These are phyloP conservation scores for Cynara cardunculus DNA, from an alignment of 129 eudicot species.

Conservation along the genomic window DNA sequence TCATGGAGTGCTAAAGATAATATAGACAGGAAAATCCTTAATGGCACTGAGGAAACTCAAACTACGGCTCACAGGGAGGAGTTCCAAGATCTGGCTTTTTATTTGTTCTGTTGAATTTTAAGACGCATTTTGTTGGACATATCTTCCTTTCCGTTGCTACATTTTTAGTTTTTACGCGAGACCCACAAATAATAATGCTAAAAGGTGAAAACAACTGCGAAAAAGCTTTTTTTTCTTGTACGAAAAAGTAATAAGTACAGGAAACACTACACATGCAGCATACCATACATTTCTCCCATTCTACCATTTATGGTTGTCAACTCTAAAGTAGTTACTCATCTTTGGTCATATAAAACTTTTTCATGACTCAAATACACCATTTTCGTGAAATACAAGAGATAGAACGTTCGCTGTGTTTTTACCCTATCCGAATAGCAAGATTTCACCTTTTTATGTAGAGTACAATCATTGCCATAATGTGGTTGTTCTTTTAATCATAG, in stretches of 20 bases:
- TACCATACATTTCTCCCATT: constrained; percentile 10
- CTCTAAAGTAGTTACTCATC: neutral
- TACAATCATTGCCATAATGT: constrained; percentile 4
- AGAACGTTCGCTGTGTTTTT: neutral
- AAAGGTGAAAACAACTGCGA: neutral
- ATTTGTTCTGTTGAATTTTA: neutral
- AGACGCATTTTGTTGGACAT: neutral
- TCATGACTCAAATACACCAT: neutral
- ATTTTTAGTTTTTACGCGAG: neutral
- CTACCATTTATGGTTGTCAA: constrained; percentile 21
- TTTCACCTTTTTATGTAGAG: neutral
- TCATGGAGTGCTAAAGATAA: neutral
- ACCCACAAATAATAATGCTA: constrained; percentile 1
- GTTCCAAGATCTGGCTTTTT: neutral
- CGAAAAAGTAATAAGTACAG: constrained; percentile 20
- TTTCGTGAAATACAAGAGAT: neutral
- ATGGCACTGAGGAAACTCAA: too few species aligned
- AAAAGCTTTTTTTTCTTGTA: constrained; percentile 8
- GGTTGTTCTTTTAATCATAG: neutral
- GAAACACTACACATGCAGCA: constrained; percentile 29
- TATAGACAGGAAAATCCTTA: neutral
- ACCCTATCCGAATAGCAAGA: neutral
- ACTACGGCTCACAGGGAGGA: neutral
- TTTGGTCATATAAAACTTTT: neutral
- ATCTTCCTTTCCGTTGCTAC: neutral